Conservation (phyloP, 345 rosid genomes). For the Sapria himalayana region DNA sequence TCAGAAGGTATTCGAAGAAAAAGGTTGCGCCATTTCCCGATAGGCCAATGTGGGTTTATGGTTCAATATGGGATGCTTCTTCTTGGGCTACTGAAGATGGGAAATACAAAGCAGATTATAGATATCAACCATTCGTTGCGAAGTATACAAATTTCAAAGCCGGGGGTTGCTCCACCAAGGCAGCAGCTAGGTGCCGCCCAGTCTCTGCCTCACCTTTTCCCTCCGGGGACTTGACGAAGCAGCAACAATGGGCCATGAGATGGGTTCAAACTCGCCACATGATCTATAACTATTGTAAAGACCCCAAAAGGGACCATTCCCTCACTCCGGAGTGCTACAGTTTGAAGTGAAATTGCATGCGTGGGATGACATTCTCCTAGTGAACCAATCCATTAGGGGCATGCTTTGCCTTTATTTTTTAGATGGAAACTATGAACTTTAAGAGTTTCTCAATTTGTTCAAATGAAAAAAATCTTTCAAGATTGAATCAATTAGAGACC, state of each 20-base stretch:
- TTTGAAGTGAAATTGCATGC: conserved; percentile 5
- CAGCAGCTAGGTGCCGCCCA: conserved; percentile 34
- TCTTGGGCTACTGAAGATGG: conserved; percentile 97
- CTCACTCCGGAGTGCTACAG: conserved; percentile 69
- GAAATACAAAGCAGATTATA: conserved; percentile 76
- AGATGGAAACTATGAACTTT: neutral
- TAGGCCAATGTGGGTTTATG: conserved; percentile 92
- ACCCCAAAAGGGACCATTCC: conserved; percentile 58
- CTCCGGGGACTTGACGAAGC: conserved; percentile 46
- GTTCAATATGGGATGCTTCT: conserved; percentile 98
- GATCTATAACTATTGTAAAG: conserved; percentile 68
- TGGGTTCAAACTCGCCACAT: conserved; percentile 53
- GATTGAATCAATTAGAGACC: too few species aligned
- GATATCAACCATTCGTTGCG: conserved; percentile 74
- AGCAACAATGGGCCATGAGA: conserved; percentile 49
- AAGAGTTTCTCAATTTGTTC: neutral
- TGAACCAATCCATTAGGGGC: neutral
- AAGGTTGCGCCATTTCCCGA: conserved; percentile 55
- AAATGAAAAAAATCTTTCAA: too few species aligned
- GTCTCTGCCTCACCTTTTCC: conserved; percentile 50
- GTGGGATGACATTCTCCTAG: neutral
- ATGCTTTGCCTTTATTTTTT: neutral
- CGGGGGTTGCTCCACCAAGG: conserved; percentile 57
- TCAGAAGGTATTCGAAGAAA: conserved; percentile 76
- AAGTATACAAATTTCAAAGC: conserved; percentile 54